These are phyloP conservation scores for Capsicum rhomboideum DNA, from an alignment of 257 asterid species.

Conservation along the genomic window DNA sequence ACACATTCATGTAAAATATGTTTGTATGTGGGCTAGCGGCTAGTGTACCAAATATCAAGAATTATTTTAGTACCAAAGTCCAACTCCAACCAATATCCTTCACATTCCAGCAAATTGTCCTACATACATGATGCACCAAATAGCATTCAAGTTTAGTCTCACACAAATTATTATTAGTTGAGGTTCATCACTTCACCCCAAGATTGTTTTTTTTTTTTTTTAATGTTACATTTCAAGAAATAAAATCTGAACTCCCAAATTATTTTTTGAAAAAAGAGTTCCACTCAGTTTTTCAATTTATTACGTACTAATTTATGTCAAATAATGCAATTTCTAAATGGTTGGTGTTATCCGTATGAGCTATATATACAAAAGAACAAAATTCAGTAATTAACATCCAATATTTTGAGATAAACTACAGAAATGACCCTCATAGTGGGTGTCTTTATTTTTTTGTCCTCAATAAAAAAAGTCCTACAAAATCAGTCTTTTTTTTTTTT, in stretches of 20 bases:
- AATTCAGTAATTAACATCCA: neutral
- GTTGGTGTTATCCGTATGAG: neutral
- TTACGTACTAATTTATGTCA: neutral
- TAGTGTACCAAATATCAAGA: neutral
- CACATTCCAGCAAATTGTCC: neutral
- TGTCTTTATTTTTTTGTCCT: too few relatives aligned
- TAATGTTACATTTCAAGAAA: neutral
- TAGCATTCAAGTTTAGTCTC: neutral
- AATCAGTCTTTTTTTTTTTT: too few relatives aligned
- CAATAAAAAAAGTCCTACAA: too few relatives aligned
- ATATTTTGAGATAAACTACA: too few relatives aligned
- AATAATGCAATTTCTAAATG: neutral
- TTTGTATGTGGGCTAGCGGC: neutral
- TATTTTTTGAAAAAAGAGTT: neutral
- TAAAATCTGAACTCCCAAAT: neutral
- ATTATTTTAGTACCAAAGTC: neutral
- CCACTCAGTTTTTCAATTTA: neutral
- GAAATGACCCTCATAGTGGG: too few relatives aligned
- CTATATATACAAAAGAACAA: neutral
- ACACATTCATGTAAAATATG: neutral
- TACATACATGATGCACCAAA: neutral
- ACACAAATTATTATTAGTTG: neutral
- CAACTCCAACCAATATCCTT: constrained; percentile 1
- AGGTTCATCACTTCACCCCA: neutral
- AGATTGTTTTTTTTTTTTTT: neutral